Conservation (phyloP, 352 stramenopile species). For the Aphanomyces euteiches region DNA sequence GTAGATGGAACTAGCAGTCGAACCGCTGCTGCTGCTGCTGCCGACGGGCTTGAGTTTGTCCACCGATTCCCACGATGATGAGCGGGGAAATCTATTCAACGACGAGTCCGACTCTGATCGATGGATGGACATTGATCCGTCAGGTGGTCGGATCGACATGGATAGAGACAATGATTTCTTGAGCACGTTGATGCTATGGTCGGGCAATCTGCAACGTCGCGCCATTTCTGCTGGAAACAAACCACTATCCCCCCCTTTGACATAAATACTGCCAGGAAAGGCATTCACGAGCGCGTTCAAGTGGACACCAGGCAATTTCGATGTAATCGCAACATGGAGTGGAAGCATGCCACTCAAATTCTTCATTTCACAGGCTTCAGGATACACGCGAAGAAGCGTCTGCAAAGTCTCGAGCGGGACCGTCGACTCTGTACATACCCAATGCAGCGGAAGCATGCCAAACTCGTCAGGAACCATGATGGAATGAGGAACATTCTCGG, state of each 20-base stretch:
- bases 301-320: conserved; percentile 56
- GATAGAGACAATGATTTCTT: conserved; percentile 41
- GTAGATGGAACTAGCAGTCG: neutral
- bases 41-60: conserved; percentile 2
- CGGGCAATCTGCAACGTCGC: conserved; percentile 55
- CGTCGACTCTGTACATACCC: conserved; percentile 64
- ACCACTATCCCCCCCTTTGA: conserved; percentile 47
- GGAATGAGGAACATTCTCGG: conserved; percentile 40
- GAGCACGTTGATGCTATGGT: conserved; percentile 66
- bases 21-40: neutral
- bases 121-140: conserved; percentile 27
- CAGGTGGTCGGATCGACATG: conserved; percentile 16
- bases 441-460: conserved; percentile 80
- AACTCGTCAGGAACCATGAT: conserved; percentile 74
- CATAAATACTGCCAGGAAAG: conserved; percentile 44
- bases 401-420: conserved; percentile 49
- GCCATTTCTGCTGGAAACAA: conserved; percentile 63
- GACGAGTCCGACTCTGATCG: conserved; percentile 29
- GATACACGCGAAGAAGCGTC: conserved; percentile 49
- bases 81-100: conserved; percentile 27
- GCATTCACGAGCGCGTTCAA: conserved; percentile 53
- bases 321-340: conserved; percentile 73
- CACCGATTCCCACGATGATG: conserved; percentile 11
- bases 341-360: conserved; percentile 78
- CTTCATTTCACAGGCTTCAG: conserved; percentile 50